phyloP scores from a whole-genome alignment of 2,329 filamentous ascomycete species.

The Orbilia ellipsospora region DNA sequence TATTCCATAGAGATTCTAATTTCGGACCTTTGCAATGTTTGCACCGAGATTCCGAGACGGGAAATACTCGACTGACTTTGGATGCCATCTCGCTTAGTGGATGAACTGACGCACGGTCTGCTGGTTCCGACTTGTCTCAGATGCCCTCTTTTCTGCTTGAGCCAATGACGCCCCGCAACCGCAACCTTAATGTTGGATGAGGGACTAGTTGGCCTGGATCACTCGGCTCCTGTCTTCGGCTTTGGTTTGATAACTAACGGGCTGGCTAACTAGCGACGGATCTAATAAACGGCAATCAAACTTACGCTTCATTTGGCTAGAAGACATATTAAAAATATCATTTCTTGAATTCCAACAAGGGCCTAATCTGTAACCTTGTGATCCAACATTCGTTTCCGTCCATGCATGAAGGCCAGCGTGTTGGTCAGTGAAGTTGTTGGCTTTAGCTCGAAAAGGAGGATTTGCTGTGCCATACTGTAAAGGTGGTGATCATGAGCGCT shows the following conservation, averaged over 20 bases:
- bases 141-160: conserved; percentile 13
- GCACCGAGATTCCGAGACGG: too few species aligned
- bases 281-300: neutral
- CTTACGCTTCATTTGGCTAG: conserved; percentile 41
- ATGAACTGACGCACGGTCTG: neutral
- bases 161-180: conserved; percentile 30
- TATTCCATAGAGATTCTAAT: too few species aligned
- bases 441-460: neutral
- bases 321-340: neutral
- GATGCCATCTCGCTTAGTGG: too few species aligned
- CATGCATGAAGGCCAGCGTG: conserved; percentile 32
- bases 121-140: conserved; percentile 54
- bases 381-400: conserved; percentile 50
- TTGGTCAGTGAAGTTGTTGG: neutral
- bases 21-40: too few species aligned
- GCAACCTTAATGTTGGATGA: neutral
- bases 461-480: conserved; percentile 5
- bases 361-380: conserved; percentile 22
- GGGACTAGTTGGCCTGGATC: too few species aligned
- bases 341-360: neutral
- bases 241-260: too few species aligned
- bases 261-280: too few species aligned
- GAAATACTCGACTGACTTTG: too few species aligned
- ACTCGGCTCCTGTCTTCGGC: too few species aligned
- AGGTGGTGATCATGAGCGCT: conserved; percentile 2